Conservation (phyloP, 768 basidiomycete genomes). For the Leccinellum albellum region DNA sequence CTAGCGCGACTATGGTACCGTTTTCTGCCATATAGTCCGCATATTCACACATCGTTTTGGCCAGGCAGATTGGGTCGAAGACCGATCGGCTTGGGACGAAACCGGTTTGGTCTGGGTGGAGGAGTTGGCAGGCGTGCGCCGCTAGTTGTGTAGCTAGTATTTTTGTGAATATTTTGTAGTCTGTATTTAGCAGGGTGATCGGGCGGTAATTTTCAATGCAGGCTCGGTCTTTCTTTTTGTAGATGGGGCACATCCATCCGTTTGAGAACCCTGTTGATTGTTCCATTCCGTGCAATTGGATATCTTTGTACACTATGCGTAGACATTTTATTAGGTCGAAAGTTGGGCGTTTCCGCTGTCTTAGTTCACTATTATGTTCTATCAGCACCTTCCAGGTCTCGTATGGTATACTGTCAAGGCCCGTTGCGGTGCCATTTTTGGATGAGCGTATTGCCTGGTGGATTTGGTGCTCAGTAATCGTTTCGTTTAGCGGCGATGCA, state of each 20-base stretch:
- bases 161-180: conserved; percentile 34
- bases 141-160: conserved; percentile 18
- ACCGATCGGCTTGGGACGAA: conserved; percentile 33
- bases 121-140: conserved; percentile 8
- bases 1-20: conserved; percentile 28
- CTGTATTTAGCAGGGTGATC: conserved; percentile 34
- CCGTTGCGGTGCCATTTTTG: neutral
- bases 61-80: conserved; percentile 30
- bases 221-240: neutral
- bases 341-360: neutral
- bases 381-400: neutral
- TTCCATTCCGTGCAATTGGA: neutral
- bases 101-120: conserved; percentile 32
- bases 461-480: neutral
- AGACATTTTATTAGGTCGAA: neutral
- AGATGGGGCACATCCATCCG: neutral
- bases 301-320: neutral
- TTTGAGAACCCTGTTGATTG: neutral
- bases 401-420: neutral
- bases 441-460: neutral
- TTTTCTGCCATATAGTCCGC: conserved; percentile 19
- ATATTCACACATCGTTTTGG: conserved; percentile 20
- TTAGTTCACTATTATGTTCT: rapidly evolving
- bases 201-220: conserved; percentile 27
- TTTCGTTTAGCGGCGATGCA: conserved; percentile 24